Conservation (phyloP, 257 asterid species). For the Ilex asprella region DNA sequence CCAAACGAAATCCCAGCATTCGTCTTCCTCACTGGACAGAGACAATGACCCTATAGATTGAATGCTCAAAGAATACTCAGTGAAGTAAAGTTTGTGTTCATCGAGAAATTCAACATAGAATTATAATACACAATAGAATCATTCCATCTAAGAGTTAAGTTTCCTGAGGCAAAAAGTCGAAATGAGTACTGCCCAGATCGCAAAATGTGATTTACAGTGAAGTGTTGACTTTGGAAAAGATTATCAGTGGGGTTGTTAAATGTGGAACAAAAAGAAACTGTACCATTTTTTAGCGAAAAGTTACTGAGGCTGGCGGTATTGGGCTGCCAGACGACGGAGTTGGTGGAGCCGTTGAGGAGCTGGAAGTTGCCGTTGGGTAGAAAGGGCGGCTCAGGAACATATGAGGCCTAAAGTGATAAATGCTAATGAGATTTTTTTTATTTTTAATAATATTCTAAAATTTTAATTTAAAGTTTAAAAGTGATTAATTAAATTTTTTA, state of each 20-base stretch:
- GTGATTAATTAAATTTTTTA: no score
- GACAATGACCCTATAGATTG: no score
- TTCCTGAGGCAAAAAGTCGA: neutral
- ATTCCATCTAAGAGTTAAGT: neutral
- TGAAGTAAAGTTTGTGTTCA: no score
- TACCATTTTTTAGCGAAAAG: slow-evolving; percentile 46
- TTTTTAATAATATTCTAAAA: no score
- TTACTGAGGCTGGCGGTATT: slow-evolving; percentile 47
- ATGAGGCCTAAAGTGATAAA: no score
- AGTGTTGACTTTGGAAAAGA: slow-evolving; percentile 51
- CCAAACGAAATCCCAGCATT: no score
- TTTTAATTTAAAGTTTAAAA: no score
- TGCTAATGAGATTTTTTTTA: no score
- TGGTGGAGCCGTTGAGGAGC: slow-evolving; percentile 41
- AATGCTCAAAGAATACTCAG: no score
- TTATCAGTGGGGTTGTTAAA: slow-evolving; percentile 70
- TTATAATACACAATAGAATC: neutral
- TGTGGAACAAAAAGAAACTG: slow-evolving; percentile 59
- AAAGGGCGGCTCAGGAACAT: slow-evolving; percentile 6
- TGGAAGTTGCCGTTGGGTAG: slow-evolving; percentile 54
- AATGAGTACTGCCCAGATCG: slow-evolving; percentile 31
- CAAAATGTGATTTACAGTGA: slow-evolving; percentile 28
- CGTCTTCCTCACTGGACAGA: no score
- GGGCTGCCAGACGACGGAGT: slow-evolving; percentile 56
- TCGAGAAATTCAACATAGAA: neutral